Evolutionary conservation across 768 basidiomycete genomes (phyloP), one percentile per base, ranked within the genome.

Genomic region (Psilocybe cyanescens): DNA sequence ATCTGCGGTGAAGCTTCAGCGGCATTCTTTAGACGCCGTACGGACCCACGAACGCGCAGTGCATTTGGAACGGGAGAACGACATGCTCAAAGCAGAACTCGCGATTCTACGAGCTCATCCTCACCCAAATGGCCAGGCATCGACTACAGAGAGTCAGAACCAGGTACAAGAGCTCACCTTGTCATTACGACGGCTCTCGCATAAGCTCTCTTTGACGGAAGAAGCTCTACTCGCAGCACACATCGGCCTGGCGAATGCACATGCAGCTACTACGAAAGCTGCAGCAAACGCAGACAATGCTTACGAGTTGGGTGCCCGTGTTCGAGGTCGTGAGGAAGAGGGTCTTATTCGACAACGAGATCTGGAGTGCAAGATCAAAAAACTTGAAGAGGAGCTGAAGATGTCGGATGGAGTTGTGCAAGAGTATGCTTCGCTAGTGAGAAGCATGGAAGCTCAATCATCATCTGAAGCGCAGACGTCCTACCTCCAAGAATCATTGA

Each of bases 351-450:
- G 81, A n/a, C 84, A 86, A 65, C 71, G 79, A 19, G 81, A 80
- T 31, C 69, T 89, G 53, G 77, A 82, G 64, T 62, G 76, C 63
- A 80, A 72, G 65, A 70, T 85, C 3, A 76, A 74, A 39, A 76
- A 75, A 19, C 80, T 81, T 3, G 83, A 88, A 62, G 86, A 90
- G 70, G 83, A 88, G n/a, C 31, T 63, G 16, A 31, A 78, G 65
- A 83, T 91, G 81, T 79, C 81, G 44, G 91, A 93, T 59, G 69
- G 82, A 31, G 87, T 86, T 4, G 81, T 93, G 14, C 77, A 81
- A 55, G 89, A 93, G 65, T 94, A 94, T 55, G 92, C 92, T 0
- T 85, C 85, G 60, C 81, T 94, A 12, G 92, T 93, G 11, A 80
- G 90, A 17, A 79, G 74, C 1, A 77, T 92, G 57, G 87, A 91